Evolutionary conservation across 1,284 basidiomycete species (phyloP).

Genomic region (Entoloma clypeatum): DNA sequence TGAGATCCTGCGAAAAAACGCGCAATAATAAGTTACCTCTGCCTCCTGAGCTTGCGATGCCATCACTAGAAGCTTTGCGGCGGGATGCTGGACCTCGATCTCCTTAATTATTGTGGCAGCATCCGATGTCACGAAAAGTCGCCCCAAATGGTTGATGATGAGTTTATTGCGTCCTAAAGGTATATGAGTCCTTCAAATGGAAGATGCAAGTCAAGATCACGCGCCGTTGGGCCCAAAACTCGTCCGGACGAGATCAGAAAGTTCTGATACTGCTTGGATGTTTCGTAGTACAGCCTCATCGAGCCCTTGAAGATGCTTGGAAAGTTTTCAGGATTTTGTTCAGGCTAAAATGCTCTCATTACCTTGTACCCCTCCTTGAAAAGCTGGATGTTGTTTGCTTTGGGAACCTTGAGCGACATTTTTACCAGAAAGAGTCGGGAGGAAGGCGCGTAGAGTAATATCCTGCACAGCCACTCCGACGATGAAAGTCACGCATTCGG

Average conservation of each 20-base stretch:
- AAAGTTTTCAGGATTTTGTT: conserved; percentile 9
- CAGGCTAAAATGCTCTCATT: conserved; percentile 13
- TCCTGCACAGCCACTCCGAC: conserved; percentile 25
- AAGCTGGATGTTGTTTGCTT: conserved; percentile 83
- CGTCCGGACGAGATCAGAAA: conserved; percentile 94
- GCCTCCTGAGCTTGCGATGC: conserved; percentile 95
- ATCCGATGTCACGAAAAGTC: conserved; percentile 97
- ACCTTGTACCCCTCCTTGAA: conserved; percentile 97
- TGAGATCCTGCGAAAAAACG: conserved; percentile 1
- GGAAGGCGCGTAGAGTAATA: conserved; percentile 13
- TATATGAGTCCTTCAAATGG: conserved; percentile 6
- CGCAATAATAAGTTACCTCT: conserved; percentile 60
- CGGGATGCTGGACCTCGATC: conserved; percentile 97
- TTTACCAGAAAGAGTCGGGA: conserved; percentile 13
- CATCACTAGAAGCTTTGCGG: conserved; percentile 97
- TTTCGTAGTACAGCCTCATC: conserved; percentile 94
- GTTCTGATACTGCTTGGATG: conserved; percentile 91
- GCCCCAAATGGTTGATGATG: conserved; percentile 93
- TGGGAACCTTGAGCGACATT: conserved; percentile 95
- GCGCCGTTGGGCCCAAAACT: conserved; percentile 94
- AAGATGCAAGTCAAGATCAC: conserved; percentile 26
- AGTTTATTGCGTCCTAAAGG: conserved; percentile 86
- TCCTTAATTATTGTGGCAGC: conserved; percentile 98
- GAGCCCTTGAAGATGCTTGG: conserved; percentile 80
- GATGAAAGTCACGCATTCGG: too few relatives aligned